These are phyloP conservation scores for Pseudogymnoascus sp. DNA, from an alignment of 2,329 filamentous ascomycete species.

Conservation along the genomic window DNA sequence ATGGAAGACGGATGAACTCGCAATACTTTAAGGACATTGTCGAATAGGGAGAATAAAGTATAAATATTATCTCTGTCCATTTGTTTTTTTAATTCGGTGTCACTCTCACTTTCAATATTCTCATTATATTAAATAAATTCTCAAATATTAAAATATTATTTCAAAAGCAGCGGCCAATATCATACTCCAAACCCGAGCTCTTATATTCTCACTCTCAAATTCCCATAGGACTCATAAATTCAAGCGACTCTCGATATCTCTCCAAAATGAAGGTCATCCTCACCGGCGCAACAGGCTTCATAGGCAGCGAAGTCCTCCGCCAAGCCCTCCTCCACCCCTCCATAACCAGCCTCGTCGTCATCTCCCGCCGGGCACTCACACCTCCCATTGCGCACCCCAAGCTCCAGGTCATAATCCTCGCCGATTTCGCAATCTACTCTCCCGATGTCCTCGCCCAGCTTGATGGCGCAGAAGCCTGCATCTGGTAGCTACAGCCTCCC, in stretches of 20 bases:
- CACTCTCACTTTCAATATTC: background rate
- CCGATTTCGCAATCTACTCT: constrained; percentile 46
- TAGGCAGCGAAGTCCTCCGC: constrained; percentile 44
- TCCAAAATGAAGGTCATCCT: constrained; percentile 49
- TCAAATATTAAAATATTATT: background rate
- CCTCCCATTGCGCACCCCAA: constrained; percentile 39
- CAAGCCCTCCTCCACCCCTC: constrained; percentile 40
- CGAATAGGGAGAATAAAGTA: background rate
- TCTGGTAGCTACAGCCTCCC: constrained; percentile 31
- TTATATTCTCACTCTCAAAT: background rate
- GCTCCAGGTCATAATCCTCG: constrained; percentile 40
- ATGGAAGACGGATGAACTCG: background rate
- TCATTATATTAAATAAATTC: background rate
- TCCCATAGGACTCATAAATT: background rate
- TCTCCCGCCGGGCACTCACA: constrained; percentile 42
- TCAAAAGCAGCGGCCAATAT: no score
- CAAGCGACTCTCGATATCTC: background rate
- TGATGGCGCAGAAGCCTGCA: constrained; percentile 36
- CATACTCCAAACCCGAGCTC: background rate
- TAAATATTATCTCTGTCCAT: background rate
- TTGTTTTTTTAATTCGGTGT: background rate
- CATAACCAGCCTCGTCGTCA: constrained; percentile 43
- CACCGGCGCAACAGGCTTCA: constrained; percentile 47
- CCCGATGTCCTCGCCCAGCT: constrained; percentile 34
- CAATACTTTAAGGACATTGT: background rate